phyloP scores from a whole-genome alignment of 2,329 filamentous ascomycete species.

The Penicillium sp. region DNA sequence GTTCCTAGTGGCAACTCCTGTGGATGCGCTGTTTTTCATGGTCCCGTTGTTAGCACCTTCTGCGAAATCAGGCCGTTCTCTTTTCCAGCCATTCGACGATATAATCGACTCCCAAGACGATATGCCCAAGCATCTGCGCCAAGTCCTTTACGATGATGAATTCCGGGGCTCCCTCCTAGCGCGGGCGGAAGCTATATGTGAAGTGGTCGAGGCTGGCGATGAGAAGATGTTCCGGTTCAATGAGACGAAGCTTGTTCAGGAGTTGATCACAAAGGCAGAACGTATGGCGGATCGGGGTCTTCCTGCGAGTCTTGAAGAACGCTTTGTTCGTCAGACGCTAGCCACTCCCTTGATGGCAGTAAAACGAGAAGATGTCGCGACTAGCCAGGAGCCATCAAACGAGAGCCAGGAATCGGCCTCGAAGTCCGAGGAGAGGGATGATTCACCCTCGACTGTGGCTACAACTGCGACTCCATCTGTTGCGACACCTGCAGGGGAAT shows the following conservation, averaged over 20 bases:
- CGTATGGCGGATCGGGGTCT: slow-evolving; percentile 57
- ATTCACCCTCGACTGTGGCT: slow-evolving; percentile 27
- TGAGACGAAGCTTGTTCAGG: slow-evolving; percentile 57
- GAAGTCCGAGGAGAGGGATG: slow-evolving; percentile 23
- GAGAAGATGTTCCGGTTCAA: slow-evolving; percentile 78
- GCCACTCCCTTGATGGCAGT: slow-evolving; percentile 67
- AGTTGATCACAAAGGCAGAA: slow-evolving; percentile 63
- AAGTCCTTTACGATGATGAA: slow-evolving; percentile 32
- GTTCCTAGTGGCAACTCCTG: slow-evolving; percentile 70
- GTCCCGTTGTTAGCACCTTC: slow-evolving; percentile 58
- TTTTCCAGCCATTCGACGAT: slow-evolving; percentile 44
- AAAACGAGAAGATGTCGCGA: slow-evolving; percentile 46
- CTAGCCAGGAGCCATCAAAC: slow-evolving; percentile 20
- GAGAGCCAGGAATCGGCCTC: slow-evolving; percentile 20
- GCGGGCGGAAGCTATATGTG: slow-evolving; percentile 64
- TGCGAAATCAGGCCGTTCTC: slow-evolving; percentile 34
- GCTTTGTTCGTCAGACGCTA: slow-evolving; percentile 66
- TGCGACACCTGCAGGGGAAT: slow-evolving; percentile 33
- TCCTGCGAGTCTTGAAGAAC: slow-evolving; percentile 74
- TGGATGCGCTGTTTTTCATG: slow-evolving; percentile 77
- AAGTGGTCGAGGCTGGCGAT: slow-evolving; percentile 71
- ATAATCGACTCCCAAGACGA: slow-evolving; percentile 41
- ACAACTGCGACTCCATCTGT: slow-evolving; percentile 31
- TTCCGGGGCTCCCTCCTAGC: slow-evolving; percentile 48
- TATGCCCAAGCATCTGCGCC: slow-evolving; percentile 34